These are phyloP conservation scores for Trametes hirsuta DNA, from an alignment of 1,284 basidiomycete genomes.

Conservation along the genomic window DNA sequence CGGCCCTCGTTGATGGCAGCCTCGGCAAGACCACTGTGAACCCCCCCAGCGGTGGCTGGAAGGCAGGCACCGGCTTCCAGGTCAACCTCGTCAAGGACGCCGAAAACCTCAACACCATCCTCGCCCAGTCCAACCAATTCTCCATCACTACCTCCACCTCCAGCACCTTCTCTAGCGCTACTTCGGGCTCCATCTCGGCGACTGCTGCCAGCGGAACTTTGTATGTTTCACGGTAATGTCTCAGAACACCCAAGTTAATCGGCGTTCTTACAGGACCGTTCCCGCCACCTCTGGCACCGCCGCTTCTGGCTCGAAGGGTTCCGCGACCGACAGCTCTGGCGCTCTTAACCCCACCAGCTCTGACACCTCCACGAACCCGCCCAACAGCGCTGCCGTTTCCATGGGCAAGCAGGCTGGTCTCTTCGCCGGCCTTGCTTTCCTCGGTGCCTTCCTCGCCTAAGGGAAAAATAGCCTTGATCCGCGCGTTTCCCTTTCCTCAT, in stretches of 20 bases:
- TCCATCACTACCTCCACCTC: conserved; percentile 45
- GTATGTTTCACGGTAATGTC: conserved; percentile 13
- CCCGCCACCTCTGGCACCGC: conserved; percentile 3
- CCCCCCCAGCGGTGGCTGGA: conserved; percentile 63
- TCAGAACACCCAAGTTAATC: neutral
- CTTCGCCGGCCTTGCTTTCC: conserved; percentile 33
- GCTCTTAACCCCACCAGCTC: conserved; percentile 27
- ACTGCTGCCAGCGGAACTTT: conserved; percentile 5
- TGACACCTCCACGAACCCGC: conserved; percentile 26
- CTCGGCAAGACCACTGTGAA: conserved; percentile 40
- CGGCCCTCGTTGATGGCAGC: conserved; percentile 51
- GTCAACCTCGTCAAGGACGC: conserved; percentile 68
- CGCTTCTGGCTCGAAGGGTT: neutral
- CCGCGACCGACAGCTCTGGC: conserved; percentile 11
- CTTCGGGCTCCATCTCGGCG: conserved; percentile 9
- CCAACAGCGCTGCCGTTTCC: conserved; percentile 29
- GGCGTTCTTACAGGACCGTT: neutral
- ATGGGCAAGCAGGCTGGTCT: conserved; percentile 31
- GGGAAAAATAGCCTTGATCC: neutral
- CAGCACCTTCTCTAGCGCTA: conserved; percentile 24
- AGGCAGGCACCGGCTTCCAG: conserved; percentile 56
- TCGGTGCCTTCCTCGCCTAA: conserved; percentile 36
- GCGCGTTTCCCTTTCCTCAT: neutral
- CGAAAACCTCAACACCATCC: conserved; percentile 49
- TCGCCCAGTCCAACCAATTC: conserved; percentile 69